phyloP scores from a whole-genome alignment of 1,284 basidiomycete species.

The Meira nashicola region DNA sequence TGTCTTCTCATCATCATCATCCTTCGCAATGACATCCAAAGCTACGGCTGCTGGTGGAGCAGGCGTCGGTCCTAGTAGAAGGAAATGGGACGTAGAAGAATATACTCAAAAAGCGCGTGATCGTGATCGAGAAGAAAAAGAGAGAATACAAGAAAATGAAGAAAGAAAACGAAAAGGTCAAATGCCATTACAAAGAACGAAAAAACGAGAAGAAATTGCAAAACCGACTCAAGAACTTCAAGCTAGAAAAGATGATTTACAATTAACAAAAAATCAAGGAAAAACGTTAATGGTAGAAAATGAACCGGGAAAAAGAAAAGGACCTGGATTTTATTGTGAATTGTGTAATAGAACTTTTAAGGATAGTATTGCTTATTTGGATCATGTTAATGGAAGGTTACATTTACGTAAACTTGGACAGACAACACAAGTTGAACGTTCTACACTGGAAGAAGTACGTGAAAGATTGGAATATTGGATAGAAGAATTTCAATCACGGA shows the following conservation, averaged over 20 bases:
- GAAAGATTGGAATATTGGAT: slow-evolving; percentile 65
- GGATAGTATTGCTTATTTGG: slow-evolving; percentile 85
- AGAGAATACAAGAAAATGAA: slow-evolving; percentile 37
- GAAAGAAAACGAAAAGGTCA: slow-evolving; percentile 32
- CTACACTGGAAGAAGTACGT: slow-evolving; percentile 85
- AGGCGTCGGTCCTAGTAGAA: slow-evolving; percentile 41
- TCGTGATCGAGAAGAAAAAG: slow-evolving; percentile 37
- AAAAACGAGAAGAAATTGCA: slow-evolving; percentile 30
- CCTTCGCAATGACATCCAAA: slow-evolving; percentile 1
- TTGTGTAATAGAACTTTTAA: slow-evolving; percentile 69
- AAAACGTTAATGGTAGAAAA: slow-evolving; percentile 49
- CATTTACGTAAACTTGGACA: slow-evolving; percentile 89
- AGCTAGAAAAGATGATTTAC: slow-evolving; percentile 31
- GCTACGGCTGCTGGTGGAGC: slow-evolving; percentile 13
- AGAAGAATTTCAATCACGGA: not conserved
- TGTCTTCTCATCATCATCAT: not conserved
- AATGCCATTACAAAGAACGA: slow-evolving; percentile 24
- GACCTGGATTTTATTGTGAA: slow-evolving; percentile 53
- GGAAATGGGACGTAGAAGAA: slow-evolving; percentile 45
- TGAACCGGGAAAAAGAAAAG: slow-evolving; percentile 28
- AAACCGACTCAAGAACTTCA: slow-evolving; percentile 44
- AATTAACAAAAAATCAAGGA: slow-evolving; percentile 40
- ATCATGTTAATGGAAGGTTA: slow-evolving; percentile 89
- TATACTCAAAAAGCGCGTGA: slow-evolving; percentile 37
- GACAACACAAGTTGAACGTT: slow-evolving; percentile 81